Base-by-base conservation (phyloP, 2,329 filamentous ascomycete species). In the Talaromyces marneffei region DNA sequence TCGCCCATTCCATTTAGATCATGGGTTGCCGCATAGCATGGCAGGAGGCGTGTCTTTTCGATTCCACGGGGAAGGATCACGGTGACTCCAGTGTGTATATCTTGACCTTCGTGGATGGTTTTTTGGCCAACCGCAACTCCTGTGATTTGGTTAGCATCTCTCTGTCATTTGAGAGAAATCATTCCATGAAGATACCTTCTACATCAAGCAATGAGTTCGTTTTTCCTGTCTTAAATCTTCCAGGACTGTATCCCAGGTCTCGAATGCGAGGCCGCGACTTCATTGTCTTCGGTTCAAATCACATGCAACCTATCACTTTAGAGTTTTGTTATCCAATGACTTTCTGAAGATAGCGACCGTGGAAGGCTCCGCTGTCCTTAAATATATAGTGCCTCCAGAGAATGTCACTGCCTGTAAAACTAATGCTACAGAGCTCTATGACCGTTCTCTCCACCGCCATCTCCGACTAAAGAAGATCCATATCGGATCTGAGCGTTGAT, bases 1-100 rank as follows among this genome's bases (percentile, higher is more conserved):
- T 59, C 57, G 9, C 57, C 57, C 57, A 59, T 59, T 12, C 57
- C 57, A 52, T 59, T 59, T 3, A 59, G 44, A 27, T 59, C 44
- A 31, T 59, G 57, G 1, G 44, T 59, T 29, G 57, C 57, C 10
- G 57, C 57, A 52, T 59, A 59, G 57, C 57, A 52, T 2, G 57
- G 57, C 33, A 50, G 6, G 6, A 37, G 44, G 12, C 57, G 57
- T 29, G 44, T 59, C 9, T 59, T 35, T 6, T 52, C 25, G 10
- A 25, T 31, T n/a, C 57, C 57, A 2, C 57, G 57, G 6, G 57
- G 57, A 20, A 59, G 20, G 7, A 59, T 59, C 44, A 59, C 57
- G 1, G 57, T 59, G 20, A 59, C 57, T 16, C 57, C 57, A 1
- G 57, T 59, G 23, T 59, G 57, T 6, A 48, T 59, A 25, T 59